Percentiles rank a stretch among this genome's conserved stretches.
phyloP scores from a whole-genome alignment of 1,139 yeast genomes.

The Diutina rugosa region DNA sequence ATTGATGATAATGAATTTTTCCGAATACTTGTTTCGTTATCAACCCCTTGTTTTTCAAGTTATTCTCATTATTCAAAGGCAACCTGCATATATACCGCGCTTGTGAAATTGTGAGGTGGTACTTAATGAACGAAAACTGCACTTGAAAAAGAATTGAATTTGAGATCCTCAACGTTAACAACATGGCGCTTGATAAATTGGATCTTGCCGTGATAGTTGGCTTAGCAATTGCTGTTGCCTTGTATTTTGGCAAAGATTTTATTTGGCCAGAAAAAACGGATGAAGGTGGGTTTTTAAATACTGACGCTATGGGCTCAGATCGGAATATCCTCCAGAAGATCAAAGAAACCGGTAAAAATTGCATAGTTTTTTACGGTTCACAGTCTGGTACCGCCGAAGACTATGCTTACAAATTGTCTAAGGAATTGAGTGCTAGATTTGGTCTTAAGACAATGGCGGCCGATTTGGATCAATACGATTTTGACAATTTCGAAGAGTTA shows the following conservation, averaged over 20 bases:
- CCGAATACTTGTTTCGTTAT: not conserved
- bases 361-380: constrained; percentile 80
- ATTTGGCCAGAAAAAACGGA: constrained; percentile 31
- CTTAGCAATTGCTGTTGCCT: constrained; percentile 48
- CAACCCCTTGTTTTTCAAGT: not conserved
- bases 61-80: not conserved
- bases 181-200: constrained; percentile 47
- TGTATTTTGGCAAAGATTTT: constrained; percentile 55
- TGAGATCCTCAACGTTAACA: not conserved
- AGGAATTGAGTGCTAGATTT: constrained; percentile 74
- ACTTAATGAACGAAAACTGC: not conserved
- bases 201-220: constrained; percentile 61
- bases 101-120: not conserved
- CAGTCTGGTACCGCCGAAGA: constrained; percentile 99
- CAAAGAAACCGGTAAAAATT: constrained; percentile 54
- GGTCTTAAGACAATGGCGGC: constrained; percentile 78
- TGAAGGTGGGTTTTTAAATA: constrained; percentile 27
- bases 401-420: constrained; percentile 80
- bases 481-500: constrained; percentile 53
- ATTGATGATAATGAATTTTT: not conserved
- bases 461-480: constrained; percentile 81
- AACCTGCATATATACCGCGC: not conserved
- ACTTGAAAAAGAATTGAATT: not conserved
- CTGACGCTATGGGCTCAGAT: constrained; percentile 23
- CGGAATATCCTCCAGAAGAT: constrained; percentile 58